Conservation (phyloP, 306 rosid species). For the Oemleria cerasiformis region DNA sequence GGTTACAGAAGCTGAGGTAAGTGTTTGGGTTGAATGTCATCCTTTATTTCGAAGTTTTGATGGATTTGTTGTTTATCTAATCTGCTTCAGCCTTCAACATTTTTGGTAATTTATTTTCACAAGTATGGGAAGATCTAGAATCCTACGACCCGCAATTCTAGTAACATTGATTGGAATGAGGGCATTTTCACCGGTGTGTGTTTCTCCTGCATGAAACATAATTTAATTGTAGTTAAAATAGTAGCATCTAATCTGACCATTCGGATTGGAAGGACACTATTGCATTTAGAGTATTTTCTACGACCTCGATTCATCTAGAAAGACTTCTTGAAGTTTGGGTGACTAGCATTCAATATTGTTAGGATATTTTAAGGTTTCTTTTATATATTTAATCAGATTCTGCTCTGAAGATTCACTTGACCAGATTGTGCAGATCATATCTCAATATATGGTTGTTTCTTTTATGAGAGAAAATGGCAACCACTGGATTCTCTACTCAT, state of each 20-base stretch:
- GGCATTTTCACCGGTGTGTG: background rate
- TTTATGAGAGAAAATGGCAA: background rate
- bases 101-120: background rate
- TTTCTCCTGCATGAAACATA: background rate
- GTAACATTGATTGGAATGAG: background rate
- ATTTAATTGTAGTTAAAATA: background rate
- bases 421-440: background rate
- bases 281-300: background rate
- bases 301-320: background rate
- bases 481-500: background rate
- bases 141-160: background rate
- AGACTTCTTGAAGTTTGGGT: background rate
- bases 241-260: background rate
- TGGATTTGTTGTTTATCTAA: background rate
- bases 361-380: background rate
- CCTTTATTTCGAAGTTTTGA: background rate
- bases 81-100: background rate
- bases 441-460: background rate
- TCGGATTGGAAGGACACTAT: background rate
- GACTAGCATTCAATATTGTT: background rate
- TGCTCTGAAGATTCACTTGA: background rate
- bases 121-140: background rate
- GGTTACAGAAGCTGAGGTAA: constrained; percentile 83
- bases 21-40: background rate
- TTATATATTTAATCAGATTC: background rate